Percentiles rank a stretch among this genome's conserved stretches.
Evolutionary conservation across 768 basidiomycete genomes (phyloP).

Genomic region (Termitomyces bulborhizus): DNA sequence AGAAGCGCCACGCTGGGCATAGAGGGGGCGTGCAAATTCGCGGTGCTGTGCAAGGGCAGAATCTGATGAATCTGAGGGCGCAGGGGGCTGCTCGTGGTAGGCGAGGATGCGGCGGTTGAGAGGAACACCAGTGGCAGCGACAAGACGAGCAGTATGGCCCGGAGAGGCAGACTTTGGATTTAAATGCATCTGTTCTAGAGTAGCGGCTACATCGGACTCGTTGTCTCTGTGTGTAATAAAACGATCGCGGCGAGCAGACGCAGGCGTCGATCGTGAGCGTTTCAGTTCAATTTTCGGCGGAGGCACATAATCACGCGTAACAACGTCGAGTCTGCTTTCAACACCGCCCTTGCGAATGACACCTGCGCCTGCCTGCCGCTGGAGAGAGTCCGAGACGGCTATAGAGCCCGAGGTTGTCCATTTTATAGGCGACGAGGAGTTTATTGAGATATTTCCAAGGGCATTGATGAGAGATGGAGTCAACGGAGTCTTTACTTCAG

Average conservation of each 20-base stretch:
- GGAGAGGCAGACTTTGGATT: conserved; percentile 60
- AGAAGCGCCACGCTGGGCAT: conserved; percentile 57
- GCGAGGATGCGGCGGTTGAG: conserved; percentile 79
- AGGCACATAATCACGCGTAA: conserved; percentile 74
- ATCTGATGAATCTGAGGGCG: conserved; percentile 63
- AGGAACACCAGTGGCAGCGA: conserved; percentile 68
- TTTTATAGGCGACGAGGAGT: conserved; percentile 65
- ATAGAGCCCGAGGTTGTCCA: conserved; percentile 42
- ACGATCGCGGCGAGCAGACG: conserved; percentile 56
- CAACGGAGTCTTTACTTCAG: conserved; percentile 44
- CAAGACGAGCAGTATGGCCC: conserved; percentile 73
- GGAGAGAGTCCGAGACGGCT: conserved; percentile 45
- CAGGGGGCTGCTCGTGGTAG: conserved; percentile 82
- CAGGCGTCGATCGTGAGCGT: conserved; percentile 70
- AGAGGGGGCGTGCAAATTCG: conserved; percentile 70
- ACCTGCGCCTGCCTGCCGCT: conserved; percentile 58
- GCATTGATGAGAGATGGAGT: conserved; percentile 40
- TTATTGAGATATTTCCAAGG: conserved; percentile 40
- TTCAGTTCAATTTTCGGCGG: conserved; percentile 56
- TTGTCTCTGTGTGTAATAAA: conserved; percentile 46
- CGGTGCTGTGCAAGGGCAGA: conserved; percentile 71
- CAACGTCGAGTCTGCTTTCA: conserved; percentile 71
- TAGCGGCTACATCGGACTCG: conserved; percentile 50
- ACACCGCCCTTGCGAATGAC: conserved; percentile 74
- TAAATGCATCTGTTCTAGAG: conserved; percentile 57